Evolutionary conservation across 805 yeast species (phyloP), one percentile per base, ranked within the genome.

Genomic region (Jamesozyma rosinii): DNA sequence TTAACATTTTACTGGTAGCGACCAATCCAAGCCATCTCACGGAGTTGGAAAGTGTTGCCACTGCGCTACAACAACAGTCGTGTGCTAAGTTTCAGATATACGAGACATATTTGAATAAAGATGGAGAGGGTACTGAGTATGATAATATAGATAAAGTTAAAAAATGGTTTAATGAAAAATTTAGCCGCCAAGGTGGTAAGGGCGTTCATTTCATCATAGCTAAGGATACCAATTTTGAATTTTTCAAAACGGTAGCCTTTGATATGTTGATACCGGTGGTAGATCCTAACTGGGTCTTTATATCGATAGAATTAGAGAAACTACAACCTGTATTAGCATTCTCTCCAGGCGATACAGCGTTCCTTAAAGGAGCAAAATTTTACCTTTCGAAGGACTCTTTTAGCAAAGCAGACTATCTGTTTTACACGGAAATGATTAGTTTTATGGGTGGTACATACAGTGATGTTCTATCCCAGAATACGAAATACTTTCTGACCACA

Each of bases 331-430:
- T 60, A 4, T 42, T 48, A 4, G 35, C 39, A 1, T 86, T 74
- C 58, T 76, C 83, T n/a, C 94, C 95, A 0, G 81, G 81, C 54
- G 82, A 85, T 8, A 66, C 65, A 21, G 75, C 72, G 44, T 73
- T 82, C 47, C 67, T 88, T 57, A 76, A 77, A 46, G 74, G 75
- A 40, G 72, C 77, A 14, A 74, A 75, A 48, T 66, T 85, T 1
- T 76, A 87, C 46, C 70, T 77, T 13, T 77, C 83, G 6, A 74
- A 76, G 22, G 59, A 77, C 21, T 71, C 80, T 0, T 66, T 66
- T 3, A 77, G 78, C 4, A 87, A 82, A 47, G 70, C 72, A 41
- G 88, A 80, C 44, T 76, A 74, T n/a, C 68, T 84, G n/a, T 72
- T 77, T 49, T 79, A 78, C 3, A 84, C 81, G 0, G 80, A 81